These are phyloP conservation scores for Cyberlindnera lachancei DNA, from an alignment of 805 yeast species.

Conservation along the genomic window DNA sequence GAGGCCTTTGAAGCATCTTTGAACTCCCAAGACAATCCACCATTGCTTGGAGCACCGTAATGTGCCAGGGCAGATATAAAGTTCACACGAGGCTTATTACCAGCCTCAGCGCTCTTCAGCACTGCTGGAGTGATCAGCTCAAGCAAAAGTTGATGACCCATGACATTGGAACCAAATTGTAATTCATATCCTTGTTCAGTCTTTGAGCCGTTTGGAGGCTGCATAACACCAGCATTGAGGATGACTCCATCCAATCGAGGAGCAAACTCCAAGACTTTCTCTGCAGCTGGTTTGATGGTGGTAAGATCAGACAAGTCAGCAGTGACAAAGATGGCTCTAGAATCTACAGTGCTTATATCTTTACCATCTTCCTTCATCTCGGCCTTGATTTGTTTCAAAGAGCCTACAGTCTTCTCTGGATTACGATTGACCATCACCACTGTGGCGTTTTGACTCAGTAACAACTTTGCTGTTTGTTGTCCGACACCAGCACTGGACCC, in stretches of 20 bases:
- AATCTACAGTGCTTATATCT: slow-evolving; percentile 8
- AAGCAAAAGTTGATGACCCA: slow-evolving; percentile 41
- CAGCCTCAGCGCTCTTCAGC: slow-evolving; percentile 23
- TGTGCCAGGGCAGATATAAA: slow-evolving; percentile 39
- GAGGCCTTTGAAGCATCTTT: slow-evolving; percentile 7
- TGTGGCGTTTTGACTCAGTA: slow-evolving; percentile 26
- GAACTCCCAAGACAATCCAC: slow-evolving; percentile 29
- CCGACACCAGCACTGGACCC: slow-evolving; percentile 31
- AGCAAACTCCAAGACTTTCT: slow-evolving; percentile 16
- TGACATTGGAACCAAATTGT: slow-evolving; percentile 38
- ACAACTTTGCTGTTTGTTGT: slow-evolving; percentile 24
- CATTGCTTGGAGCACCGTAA: slow-evolving; percentile 24
- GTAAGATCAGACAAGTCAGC: slow-evolving; percentile 35
- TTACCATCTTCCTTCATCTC: slow-evolving; percentile 13
- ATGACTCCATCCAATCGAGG: slow-evolving; percentile 30
- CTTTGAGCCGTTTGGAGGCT: slow-evolving; percentile 27
- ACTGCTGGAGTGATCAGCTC: slow-evolving; percentile 32
- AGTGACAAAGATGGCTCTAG: slow-evolving; percentile 18
- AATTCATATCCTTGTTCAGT: slow-evolving; percentile 39
- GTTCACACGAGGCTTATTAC: slow-evolving; percentile 31
- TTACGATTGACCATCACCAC: slow-evolving; percentile 32
- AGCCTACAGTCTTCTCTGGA: slow-evolving; percentile 24
- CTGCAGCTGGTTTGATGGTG: slow-evolving; percentile 32
- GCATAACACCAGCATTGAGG: slow-evolving; percentile 40
- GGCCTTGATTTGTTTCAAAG: slow-evolving; percentile 22